phyloP scores from a whole-genome alignment of 352 stramenopile genomes.

The Pythium periplocum region DNA sequence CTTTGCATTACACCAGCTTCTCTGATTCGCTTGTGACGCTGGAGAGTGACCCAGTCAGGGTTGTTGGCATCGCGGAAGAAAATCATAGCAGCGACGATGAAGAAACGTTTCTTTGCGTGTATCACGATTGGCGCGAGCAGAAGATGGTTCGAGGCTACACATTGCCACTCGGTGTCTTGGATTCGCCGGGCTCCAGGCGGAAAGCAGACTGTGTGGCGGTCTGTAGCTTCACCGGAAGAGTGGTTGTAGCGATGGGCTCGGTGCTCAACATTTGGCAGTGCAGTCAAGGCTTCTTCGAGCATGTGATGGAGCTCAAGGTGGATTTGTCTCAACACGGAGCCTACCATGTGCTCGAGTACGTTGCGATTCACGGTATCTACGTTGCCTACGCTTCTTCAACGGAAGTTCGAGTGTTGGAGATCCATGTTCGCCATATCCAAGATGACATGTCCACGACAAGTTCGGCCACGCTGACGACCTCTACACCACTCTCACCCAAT shows the following conservation, averaged over 20 bases:
- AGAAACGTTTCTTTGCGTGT: constrained; percentile 83
- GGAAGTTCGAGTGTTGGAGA: constrained; percentile 80
- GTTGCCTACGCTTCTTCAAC: constrained; percentile 69
- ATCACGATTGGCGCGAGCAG: constrained; percentile 82
- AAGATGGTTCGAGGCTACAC: constrained; percentile 81
- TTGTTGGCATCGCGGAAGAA: not conserved
- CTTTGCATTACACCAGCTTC: constrained; percentile 83
- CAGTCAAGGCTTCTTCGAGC: constrained; percentile 81
- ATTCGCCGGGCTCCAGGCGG: constrained; percentile 42
- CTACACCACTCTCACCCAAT: not conserved
- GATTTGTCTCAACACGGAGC: constrained; percentile 70
- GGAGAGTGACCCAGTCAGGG: constrained; percentile 42
- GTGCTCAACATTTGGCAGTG: constrained; percentile 86
- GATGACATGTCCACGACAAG: constrained; percentile 13
- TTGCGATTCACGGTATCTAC: constrained; percentile 79
- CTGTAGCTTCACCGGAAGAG: constrained; percentile 78
- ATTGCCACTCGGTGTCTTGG: constrained; percentile 66
- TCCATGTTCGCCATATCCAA: constrained; percentile 51
- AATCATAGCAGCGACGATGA: constrained; percentile 31
- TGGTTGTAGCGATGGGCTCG: constrained; percentile 68
- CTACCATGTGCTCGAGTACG: constrained; percentile 66
- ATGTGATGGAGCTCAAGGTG: constrained; percentile 86
- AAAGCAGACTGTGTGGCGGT: constrained; percentile 71
- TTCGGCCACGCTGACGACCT: not conserved
- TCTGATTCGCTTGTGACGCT: constrained; percentile 83